Evolutionary conservation across 495 filamentous ascomycete species (phyloP).

Genomic region (Aspergillus campestris): DNA sequence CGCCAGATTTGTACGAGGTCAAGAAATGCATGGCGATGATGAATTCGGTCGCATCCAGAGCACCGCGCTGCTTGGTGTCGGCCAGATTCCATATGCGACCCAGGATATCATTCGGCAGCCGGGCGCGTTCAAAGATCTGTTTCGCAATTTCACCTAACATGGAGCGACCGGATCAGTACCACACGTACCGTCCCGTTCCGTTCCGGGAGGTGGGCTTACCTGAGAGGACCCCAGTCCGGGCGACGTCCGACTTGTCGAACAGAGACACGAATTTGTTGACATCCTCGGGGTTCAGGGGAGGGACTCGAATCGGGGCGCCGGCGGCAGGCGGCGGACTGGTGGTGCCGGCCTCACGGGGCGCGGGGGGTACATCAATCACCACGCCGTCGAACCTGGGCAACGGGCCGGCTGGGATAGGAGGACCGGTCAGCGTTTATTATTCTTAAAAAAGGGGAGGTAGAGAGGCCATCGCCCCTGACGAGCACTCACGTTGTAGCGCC

Average conservation of each 20-base stretch:
- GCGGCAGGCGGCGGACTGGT: slow-evolving; percentile 55
- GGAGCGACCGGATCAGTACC: neutral
- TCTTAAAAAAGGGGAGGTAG: neutral
- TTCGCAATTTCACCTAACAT: slow-evolving; percentile 69
- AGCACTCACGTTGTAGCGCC: slow-evolving; percentile 51
- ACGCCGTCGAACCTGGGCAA: slow-evolving; percentile 83
- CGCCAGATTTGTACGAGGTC: slow-evolving; percentile 77
- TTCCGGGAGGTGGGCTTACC: slow-evolving; percentile 35
- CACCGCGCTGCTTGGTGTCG: slow-evolving; percentile 85
- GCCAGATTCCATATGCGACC: slow-evolving; percentile 92
- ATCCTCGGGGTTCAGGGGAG: slow-evolving; percentile 81
- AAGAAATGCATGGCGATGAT: slow-evolving; percentile 97
- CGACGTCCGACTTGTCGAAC: slow-evolving; percentile 79
- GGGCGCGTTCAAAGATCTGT: slow-evolving; percentile 87
- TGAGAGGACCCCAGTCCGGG: slow-evolving; percentile 65
- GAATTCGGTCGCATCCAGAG: slow-evolving; percentile 84
- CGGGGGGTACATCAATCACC: slow-evolving; percentile 33
- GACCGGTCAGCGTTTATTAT: slow-evolving; percentile 9
- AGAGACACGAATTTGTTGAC: slow-evolving; percentile 74
- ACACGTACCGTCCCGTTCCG: neutral
- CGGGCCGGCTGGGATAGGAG: slow-evolving; percentile 57
- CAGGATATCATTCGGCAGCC: slow-evolving; percentile 80
- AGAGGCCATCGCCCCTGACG: neutral
- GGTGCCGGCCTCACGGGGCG: slow-evolving; percentile 31
- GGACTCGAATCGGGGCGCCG: slow-evolving; percentile 74